phyloP scores from a whole-genome alignment of 352 stramenopile species.

The Halophytophthora polymorphica region DNA sequence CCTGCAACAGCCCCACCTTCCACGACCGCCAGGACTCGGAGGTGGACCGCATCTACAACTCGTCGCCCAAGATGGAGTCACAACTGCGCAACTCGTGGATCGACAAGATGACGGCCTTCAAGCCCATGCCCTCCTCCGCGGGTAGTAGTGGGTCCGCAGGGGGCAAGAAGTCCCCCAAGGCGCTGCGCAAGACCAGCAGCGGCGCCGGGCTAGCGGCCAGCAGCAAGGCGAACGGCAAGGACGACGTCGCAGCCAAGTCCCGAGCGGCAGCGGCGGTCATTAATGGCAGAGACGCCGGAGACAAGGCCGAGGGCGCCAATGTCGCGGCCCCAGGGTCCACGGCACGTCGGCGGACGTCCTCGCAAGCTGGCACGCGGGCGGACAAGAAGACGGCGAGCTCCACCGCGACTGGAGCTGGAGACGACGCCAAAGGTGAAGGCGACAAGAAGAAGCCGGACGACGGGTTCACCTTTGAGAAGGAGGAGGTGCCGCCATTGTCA shows the following conservation, averaged over 20 bases:
- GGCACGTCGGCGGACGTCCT: constrained; percentile 24
- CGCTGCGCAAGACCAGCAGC: constrained; percentile 24
- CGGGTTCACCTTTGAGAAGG: constrained; percentile 66
- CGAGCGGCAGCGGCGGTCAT: background rate
- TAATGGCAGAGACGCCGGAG: constrained; percentile 4
- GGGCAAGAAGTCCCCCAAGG: constrained; percentile 50
- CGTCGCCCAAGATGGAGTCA: constrained; percentile 85
- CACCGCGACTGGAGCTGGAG: constrained; percentile 16
- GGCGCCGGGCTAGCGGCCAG: constrained; percentile 4
- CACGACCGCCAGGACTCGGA: constrained; percentile 89
- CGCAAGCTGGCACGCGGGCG: constrained; percentile 9
- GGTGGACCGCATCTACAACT: constrained; percentile 89
- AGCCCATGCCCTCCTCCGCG: constrained; percentile 29
- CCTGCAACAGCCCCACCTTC: constrained; percentile 86
- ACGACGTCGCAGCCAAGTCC: constrained; percentile 8
- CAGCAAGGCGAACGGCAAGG: constrained; percentile 14
- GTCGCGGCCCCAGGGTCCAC: constrained; percentile 13
- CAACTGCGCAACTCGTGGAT: constrained; percentile 88
- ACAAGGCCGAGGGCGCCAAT: constrained; percentile 14
- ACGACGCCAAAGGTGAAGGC: constrained; percentile 4
- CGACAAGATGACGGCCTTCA: constrained; percentile 82
- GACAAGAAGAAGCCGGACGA: constrained; percentile 31
- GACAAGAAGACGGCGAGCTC: constrained; percentile 26
- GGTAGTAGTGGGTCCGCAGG: constrained; percentile 2
- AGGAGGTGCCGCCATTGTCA: constrained; percentile 59